Evolutionary conservation across 2,329 filamentous ascomycete genomes (phyloP).

Genomic region (Zasmidium cellare): DNA sequence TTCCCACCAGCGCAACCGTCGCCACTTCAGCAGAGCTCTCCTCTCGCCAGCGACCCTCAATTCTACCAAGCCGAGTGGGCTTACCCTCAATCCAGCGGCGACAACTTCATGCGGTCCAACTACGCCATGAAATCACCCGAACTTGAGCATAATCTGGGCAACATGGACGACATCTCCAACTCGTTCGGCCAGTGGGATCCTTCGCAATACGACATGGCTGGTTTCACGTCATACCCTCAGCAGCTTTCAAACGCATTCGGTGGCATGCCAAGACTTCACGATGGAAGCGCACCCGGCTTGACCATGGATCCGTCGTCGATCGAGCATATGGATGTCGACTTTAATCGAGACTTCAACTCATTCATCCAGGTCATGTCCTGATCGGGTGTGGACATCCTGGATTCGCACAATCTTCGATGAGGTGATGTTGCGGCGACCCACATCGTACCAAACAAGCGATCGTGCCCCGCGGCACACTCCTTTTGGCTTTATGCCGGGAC

Average conservation of each 20-base stretch:
- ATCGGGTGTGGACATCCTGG: background rate
- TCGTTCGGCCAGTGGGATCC: slow-evolving; percentile 14
- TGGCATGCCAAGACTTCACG: slow-evolving; percentile 13
- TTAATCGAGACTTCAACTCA: slow-evolving; percentile 32
- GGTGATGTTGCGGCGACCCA: background rate
- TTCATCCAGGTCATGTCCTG: slow-evolving; percentile 29
- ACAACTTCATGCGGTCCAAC: slow-evolving; percentile 24
- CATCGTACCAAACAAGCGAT: background rate
- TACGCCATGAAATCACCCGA: slow-evolving; percentile 21
- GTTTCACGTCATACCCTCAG: slow-evolving; percentile 13
- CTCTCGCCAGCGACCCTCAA: slow-evolving; percentile 28
- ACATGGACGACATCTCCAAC: slow-evolving; percentile 5
- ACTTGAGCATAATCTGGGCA: slow-evolving; percentile 10
- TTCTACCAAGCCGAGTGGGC: slow-evolving; percentile 35
- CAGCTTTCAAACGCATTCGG: slow-evolving; percentile 12
- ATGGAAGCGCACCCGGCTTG: slow-evolving; percentile 3
- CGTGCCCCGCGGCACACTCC: background rate
- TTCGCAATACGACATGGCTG: slow-evolving; percentile 13
- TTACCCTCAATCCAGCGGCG: slow-evolving; percentile 15
- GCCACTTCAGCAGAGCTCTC: slow-evolving; percentile 26
- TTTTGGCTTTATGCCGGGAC: background rate
- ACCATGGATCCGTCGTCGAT: slow-evolving; percentile 12
- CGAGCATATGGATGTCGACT: slow-evolving; percentile 30
- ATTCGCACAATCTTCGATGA: background rate
- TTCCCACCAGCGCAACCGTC: slow-evolving; percentile 22